phyloP scores from a whole-genome alignment of 2,329 filamentous ascomycete species.

The Nemania sp. region DNA sequence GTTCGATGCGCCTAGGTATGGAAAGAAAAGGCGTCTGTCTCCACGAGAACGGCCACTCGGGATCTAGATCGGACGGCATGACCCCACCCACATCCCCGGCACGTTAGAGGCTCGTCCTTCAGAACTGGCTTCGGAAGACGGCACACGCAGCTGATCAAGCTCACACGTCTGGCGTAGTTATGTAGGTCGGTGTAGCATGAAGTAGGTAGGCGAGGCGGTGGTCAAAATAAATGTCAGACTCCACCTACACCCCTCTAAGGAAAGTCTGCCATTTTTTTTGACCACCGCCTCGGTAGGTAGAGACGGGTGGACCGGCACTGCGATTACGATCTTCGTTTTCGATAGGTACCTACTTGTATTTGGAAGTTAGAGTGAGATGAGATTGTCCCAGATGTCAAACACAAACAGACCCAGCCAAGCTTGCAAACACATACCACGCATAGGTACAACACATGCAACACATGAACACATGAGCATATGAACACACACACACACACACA shows the following conservation, averaged over 20 bases:
- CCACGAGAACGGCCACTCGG: background rate
- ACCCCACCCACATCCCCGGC: slow-evolving; percentile 15
- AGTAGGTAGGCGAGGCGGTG: too few relatives aligned
- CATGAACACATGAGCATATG: background rate
- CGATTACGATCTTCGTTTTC: background rate
- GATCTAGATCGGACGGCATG: background rate
- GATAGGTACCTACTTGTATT: too few relatives aligned
- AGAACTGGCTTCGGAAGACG: slow-evolving; percentile 17
- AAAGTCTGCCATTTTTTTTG: too few relatives aligned
- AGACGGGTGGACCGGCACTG: slow-evolving; percentile 20
- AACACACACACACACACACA: background rate
- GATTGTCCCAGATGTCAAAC: too few relatives aligned
- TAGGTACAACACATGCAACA: too few relatives aligned
- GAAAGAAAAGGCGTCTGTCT: slow-evolving; percentile 3
- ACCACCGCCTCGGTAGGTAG: background rate
- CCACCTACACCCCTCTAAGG: too few relatives aligned
- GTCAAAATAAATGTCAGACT: too few relatives aligned
- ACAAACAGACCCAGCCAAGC: too few relatives aligned
- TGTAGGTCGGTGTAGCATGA: too few relatives aligned
- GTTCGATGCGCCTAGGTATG: slow-evolving; percentile 2
- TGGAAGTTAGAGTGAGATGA: too few relatives aligned
- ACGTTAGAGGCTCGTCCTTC: background rate
- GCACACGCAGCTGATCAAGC: slow-evolving; percentile 15
- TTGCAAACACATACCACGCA: too few relatives aligned
- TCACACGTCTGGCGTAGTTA: too few relatives aligned